Base-by-base conservation (phyloP, 2,329 filamentous ascomycete species). In the Hirsutella rhossiliensis region DNA sequence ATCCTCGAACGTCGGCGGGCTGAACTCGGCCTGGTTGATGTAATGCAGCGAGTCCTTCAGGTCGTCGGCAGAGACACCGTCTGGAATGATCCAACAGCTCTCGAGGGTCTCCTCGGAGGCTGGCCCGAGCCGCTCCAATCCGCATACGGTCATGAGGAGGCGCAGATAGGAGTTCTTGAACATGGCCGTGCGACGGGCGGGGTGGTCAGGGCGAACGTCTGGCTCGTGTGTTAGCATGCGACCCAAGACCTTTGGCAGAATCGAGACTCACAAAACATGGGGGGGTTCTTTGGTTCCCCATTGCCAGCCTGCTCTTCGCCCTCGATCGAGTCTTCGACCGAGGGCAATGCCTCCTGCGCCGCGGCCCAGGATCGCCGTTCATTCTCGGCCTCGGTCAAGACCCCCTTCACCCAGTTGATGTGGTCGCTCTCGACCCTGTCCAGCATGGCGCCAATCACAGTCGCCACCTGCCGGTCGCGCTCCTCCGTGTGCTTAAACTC, bases 131-230 rank as follows among this genome's bases (percentile, higher is more conserved):
- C 81, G 73, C 54, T 83, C 72, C 48, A 94, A 76, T 1, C 84
- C 85, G 17, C 83, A 71, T 0, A 92, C 71, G 1, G 72, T 82
- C 75, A 97, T 83, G 4, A 98, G 74, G 2, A 97, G 78, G 30
- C 89, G 83, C 2, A 97, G 73, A 55, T 90, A 82, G 11, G 85
- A 81, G 61, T 97, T 94, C 58, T 87, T 94, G 68, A 94, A 94
- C 64, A 95, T 80, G 23, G 87, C 83, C 19, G 73, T 74, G 42
- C 80, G 79, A 36, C 80, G 78, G 41, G 76, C 71, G 39, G 84
- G 77, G 37, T 75, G 78, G 45, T 83, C 78, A 0, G 84, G 72
- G 42, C 72, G 74, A 43, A 88, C 65, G 45, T 65, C 77, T 82
- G 54, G 13, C 5, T 18, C 30, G 29, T 32, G 29, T 32, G 47